Evolutionary conservation across 2,329 filamentous ascomycete species (phyloP).

Genomic region (Cladosporium sp.): DNA sequence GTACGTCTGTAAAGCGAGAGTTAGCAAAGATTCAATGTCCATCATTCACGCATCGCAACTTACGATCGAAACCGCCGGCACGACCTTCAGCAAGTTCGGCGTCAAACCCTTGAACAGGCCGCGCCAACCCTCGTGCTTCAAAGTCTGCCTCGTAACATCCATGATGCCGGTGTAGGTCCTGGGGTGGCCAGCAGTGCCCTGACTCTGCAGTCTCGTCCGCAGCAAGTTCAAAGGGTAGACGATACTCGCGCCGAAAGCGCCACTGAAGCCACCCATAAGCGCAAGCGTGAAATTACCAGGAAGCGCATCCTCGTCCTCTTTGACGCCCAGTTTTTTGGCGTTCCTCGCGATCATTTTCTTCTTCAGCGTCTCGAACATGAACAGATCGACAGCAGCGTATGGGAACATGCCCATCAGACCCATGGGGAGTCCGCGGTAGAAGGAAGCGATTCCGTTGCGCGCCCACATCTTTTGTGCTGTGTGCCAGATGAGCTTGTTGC

Average conservation of each 20-base stretch:
- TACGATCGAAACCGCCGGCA: constrained; percentile 85
- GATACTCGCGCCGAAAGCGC: constrained; percentile 86
- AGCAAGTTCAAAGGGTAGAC: constrained; percentile 96
- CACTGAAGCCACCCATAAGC: constrained; percentile 85
- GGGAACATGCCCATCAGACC: constrained; percentile 96
- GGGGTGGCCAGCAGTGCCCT: constrained; percentile 58
- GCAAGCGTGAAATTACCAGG: constrained; percentile 83
- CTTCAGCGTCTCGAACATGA: constrained; percentile 93
- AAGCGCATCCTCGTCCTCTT: constrained; percentile 77
- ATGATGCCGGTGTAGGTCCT: constrained; percentile 87
- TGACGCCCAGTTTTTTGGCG: constrained; percentile 67
- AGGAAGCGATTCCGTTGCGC: constrained; percentile 71
- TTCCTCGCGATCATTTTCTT: constrained; percentile 69
- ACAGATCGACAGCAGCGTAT: constrained; percentile 94
- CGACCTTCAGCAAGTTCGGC: constrained; percentile 93
- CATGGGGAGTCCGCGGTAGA: constrained; percentile 92
- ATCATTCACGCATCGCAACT: constrained; percentile 23
- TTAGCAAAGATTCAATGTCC: not conserved
- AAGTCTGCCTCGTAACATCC: constrained; percentile 83
- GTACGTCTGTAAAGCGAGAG: constrained; percentile 56
- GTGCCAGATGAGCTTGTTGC: constrained; percentile 77
- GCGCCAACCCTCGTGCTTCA: constrained; percentile 77
- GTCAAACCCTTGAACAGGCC: constrained; percentile 94
- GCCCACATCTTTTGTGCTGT: constrained; percentile 87
- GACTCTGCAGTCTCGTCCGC: constrained; percentile 68